A percentile compares a stretch with the other conserved stretches of the same genome.
Conservation (phyloP, 805 yeast genomes). For the Pachysolen tannophilus region DNA sequence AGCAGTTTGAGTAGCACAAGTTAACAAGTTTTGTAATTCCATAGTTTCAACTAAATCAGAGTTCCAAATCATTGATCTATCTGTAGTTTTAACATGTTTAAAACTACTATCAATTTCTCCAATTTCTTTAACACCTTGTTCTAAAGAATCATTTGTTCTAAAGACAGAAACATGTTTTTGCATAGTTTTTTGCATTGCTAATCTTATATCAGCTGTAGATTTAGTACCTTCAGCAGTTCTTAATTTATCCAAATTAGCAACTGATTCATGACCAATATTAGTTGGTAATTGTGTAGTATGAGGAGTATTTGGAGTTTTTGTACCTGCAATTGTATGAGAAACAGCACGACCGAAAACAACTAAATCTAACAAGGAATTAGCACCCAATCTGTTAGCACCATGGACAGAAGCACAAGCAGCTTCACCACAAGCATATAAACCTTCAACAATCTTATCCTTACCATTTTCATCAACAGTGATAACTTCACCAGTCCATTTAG, state of each 20-base stretch:
- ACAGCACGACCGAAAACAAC: conserved; percentile 99
- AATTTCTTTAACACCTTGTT: conserved; percentile 82
- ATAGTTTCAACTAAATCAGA: conserved; percentile 93
- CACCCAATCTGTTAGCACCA: conserved; percentile 99
- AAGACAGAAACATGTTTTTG: conserved; percentile 96
- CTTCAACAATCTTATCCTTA: conserved; percentile 85
- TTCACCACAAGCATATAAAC: conserved; percentile 96
- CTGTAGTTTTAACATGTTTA: conserved; percentile 75
- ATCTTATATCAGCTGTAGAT: conserved; percentile 83
- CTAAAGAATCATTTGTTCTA: conserved; percentile 87
- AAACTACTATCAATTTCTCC: conserved; percentile 67
- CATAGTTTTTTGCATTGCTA: conserved; percentile 92
- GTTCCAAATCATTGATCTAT: conserved; percentile 98
- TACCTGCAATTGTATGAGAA: conserved; percentile 81
- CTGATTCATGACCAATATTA: conserved; percentile 83
- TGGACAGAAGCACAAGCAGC: conserved; percentile 99
- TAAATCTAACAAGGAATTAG: conserved; percentile 91
- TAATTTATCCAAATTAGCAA: conserved; percentile 81
- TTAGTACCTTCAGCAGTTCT: conserved; percentile 80
- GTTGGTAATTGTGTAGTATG: conserved; percentile 74
- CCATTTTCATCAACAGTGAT: conserved; percentile 78
- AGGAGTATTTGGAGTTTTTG: conserved; percentile 82
- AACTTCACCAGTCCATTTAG: conserved; percentile 95
- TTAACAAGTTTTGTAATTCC: conserved; percentile 91
- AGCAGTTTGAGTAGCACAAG: conserved; percentile 97